Evolutionary conservation across 2,329 filamentous ascomycete species (phyloP).

Genomic region (Purpureocillium lavendulum): DNA sequence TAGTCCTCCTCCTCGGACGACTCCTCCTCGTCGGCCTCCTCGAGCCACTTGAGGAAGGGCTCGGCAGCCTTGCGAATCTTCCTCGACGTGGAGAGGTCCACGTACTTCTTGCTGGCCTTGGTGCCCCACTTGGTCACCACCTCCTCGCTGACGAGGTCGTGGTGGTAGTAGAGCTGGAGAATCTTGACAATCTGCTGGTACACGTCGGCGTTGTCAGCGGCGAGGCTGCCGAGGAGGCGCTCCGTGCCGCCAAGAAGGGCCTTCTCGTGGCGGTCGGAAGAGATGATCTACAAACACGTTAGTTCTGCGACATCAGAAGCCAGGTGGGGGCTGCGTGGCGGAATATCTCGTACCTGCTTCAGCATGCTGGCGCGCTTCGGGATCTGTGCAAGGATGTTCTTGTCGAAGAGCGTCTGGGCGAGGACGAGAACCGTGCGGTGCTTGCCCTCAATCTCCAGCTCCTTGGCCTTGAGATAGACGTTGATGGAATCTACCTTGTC

Average conservation of each 20-base stretch:
- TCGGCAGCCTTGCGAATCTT: slow-evolving; percentile 93
- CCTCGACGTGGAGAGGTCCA: slow-evolving; percentile 80
- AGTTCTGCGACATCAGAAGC: too few relatives aligned
- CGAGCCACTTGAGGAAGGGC: slow-evolving; percentile 90
- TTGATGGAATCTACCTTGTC: slow-evolving; percentile 78
- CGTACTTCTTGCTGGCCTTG: slow-evolving; percentile 98
- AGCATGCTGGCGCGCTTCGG: slow-evolving; percentile 75
- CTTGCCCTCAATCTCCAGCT: slow-evolving; percentile 89
- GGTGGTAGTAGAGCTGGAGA: slow-evolving; percentile 81
- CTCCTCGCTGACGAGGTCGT: slow-evolving; percentile 83
- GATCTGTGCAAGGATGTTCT: slow-evolving; percentile 83
- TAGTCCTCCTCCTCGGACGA: slow-evolving; percentile 49
- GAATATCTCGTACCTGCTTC: slow-evolving; percentile 58
- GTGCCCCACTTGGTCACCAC: slow-evolving; percentile 83
- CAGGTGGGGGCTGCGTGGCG: not conserved
- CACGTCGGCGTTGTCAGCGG: slow-evolving; percentile 73
- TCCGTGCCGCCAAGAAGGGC: slow-evolving; percentile 91
- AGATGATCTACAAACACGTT: slow-evolving; percentile 52
- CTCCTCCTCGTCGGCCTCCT: slow-evolving; percentile 72
- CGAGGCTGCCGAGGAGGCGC: slow-evolving; percentile 67
- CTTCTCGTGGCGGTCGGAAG: slow-evolving; percentile 89
- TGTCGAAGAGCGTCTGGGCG: slow-evolving; percentile 87
- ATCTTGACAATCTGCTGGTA: slow-evolving; percentile 72
- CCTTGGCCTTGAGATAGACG: slow-evolving; percentile 94
- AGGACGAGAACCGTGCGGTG: slow-evolving; percentile 89